Evolutionary conservation across 2,329 filamentous ascomycete genomes (phyloP), one percentile per base, ranked within the genome.

Genomic region (Aschersonia sp.): DNA sequence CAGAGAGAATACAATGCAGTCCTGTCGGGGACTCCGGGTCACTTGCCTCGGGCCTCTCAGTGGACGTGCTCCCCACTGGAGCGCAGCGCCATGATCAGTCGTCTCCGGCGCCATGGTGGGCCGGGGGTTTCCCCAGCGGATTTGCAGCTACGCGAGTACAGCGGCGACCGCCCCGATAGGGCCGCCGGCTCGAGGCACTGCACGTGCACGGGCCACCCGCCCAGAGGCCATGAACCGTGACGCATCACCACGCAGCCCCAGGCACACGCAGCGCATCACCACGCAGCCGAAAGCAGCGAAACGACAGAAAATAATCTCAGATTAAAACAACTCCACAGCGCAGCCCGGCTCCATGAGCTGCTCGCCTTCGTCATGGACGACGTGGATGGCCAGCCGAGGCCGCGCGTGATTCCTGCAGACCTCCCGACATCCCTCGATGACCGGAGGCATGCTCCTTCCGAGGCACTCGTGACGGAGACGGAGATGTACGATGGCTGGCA

Each of bases 401-500:
- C 73, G 50, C 68, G 68, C 50, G 55, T 62, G 51, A 77, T 97
- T 45, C 92, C 92, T 41, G 69, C 77, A 55, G 92, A 98, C 66
- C 77, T 98, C 37, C 92, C 92, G 9, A 92, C 78, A 55, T 95
- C 89, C 10, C 77, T 98, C 48, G 84, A 98, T 64, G 92, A 98
- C 69, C 80, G 92, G 51, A 78, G 82, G 56, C 74, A 74, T 58
- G 76, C 84, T 35, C 76, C 81, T 4, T 72, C 70, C 44, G 79
- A 82, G 49, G 57, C 60, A 52, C 76, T 81, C 53, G 75, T 84
- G 48, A 73, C 74, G 40, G 92, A 97, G 71, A 95, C 89, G 41
- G 92, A 97, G 71, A 87, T 95, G 70, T 98, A 97, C 64, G 92
- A 98, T 75, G 92, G 87, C 56, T 98, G 92, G 92, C 88, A 97